Conservation (phyloP, 768 basidiomycete genomes). For the Gelatoporia subvermispora region DNA sequence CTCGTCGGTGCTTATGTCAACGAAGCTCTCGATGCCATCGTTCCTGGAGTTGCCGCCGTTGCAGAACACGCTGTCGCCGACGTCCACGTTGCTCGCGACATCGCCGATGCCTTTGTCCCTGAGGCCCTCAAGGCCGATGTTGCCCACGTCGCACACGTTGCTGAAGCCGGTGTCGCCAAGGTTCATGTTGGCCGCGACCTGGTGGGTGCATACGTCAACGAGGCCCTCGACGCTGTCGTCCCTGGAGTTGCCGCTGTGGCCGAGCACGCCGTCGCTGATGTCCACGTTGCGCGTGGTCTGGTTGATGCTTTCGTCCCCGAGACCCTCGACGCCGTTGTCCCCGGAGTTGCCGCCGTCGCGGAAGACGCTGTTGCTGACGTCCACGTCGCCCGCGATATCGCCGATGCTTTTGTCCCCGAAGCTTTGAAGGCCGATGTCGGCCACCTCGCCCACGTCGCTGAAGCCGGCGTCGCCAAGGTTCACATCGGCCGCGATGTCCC, state of each 20-base stretch:
- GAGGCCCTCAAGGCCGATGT: background rate
- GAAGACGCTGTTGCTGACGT: background rate
- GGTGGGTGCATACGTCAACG: background rate
- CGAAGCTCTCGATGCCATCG: background rate
- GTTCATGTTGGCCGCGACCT: constrained; percentile 1
- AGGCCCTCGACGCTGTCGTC: background rate
- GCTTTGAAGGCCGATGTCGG: background rate
- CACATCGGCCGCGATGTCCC: background rate
- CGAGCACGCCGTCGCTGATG: background rate
- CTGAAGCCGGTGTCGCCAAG: background rate
- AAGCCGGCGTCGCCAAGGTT: background rate
- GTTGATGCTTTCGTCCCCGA: background rate
- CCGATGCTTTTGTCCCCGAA: background rate
- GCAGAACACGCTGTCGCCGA: background rate
- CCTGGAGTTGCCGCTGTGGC: background rate
- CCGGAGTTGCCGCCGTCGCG: background rate
- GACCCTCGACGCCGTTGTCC: background rate
- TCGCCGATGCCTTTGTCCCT: background rate
- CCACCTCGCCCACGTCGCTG: background rate
- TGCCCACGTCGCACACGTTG: background rate
- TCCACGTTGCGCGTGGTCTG: background rate
- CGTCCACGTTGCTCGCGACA: background rate
- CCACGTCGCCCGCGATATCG: background rate
- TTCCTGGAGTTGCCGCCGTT: background rate
- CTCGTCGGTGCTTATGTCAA: background rate